These are phyloP conservation scores for Plasmodium sp. DNA, from an alignment of 169 alveolate species.

Conservation along the genomic window DNA sequence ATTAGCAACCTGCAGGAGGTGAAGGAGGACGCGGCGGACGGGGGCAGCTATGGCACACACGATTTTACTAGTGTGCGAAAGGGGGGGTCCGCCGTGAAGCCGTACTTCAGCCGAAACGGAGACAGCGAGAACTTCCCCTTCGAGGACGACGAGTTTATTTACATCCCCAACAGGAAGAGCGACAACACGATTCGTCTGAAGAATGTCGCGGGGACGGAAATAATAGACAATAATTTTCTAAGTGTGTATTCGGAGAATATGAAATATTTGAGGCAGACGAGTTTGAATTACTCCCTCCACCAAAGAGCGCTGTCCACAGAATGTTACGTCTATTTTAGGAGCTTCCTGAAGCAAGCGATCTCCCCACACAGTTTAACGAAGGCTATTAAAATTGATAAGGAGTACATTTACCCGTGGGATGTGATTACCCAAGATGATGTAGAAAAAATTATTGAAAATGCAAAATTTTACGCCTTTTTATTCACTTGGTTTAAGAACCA, in stretches of 20 bases:
- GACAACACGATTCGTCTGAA: slow-evolving; percentile 47
- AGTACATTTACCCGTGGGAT: slow-evolving; percentile 72
- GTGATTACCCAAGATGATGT: slow-evolving; percentile 57
- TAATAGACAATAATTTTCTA: slow-evolving; percentile 33
- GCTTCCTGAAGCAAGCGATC: slow-evolving; percentile 61
- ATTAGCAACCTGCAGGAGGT: not conserved
- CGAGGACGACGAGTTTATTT: slow-evolving; percentile 28
- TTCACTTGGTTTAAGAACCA: slow-evolving; percentile 68
- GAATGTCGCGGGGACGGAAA: slow-evolving; percentile 34
- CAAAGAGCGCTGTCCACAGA: slow-evolving; percentile 58
- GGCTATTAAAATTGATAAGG: slow-evolving; percentile 62
- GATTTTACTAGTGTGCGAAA: not conserved
- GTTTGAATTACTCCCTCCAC: slow-evolving; percentile 27
- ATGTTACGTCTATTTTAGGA: slow-evolving; percentile 58
- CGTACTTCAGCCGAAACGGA: not conserved
- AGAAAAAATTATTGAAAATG: slow-evolving; percentile 42
- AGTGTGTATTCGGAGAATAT: slow-evolving; percentile 48
- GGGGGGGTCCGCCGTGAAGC: not conserved
- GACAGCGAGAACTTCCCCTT: not conserved
- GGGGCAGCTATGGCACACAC: not conserved
- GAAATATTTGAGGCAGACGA: slow-evolving; percentile 61
- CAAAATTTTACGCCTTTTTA: slow-evolving; percentile 40
- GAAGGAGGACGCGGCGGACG: not conserved
- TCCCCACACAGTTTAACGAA: slow-evolving; percentile 64
- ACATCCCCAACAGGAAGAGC: slow-evolving; percentile 24